Evolutionary conservation across 352 stramenopile genomes (phyloP).

Genomic region (Elongisporangium anandrum): DNA sequence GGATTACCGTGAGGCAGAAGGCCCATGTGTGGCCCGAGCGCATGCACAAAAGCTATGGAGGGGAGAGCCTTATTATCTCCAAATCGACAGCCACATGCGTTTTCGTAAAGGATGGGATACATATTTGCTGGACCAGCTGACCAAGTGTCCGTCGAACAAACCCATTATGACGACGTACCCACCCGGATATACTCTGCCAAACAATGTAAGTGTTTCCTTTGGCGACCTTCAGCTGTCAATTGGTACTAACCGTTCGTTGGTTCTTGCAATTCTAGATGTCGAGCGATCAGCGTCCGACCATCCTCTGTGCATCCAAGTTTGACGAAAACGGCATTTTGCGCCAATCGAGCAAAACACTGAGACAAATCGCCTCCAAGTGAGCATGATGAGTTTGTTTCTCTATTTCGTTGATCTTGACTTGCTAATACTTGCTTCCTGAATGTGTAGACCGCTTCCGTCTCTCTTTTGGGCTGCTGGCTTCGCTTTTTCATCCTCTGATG

Average conservation of each 20-base stretch:
- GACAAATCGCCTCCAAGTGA: constrained; percentile 21
- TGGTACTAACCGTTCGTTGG: not conserved
- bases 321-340: constrained; percentile 46
- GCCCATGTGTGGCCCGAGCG: constrained; percentile 87
- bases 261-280: constrained; percentile 26
- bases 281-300: constrained; percentile 38
- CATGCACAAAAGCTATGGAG: constrained; percentile 76
- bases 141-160: constrained; percentile 34
- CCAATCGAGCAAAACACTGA: constrained; percentile 54
- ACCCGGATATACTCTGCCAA: constrained; percentile 84
- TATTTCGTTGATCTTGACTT: not conserved
- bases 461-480: constrained; percentile 77
- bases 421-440: too few species aligned
- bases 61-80: constrained; percentile 88
- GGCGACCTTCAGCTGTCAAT: constrained; percentile 3
- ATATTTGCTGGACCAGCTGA: constrained; percentile 83
- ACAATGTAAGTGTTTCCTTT: constrained; percentile 32
- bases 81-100: constrained; percentile 96
- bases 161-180: constrained; percentile 93
- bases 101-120: constrained; percentile 84
- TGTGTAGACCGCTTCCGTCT: constrained; percentile 51
- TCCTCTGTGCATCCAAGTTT: constrained; percentile 60
- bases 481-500: constrained; percentile 46
- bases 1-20: constrained; percentile 74
- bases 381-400: constrained; percentile 9